These are phyloP conservation scores for Diospyros lotus DNA, from an alignment of 148 eudicot species.

Conservation along the genomic window DNA sequence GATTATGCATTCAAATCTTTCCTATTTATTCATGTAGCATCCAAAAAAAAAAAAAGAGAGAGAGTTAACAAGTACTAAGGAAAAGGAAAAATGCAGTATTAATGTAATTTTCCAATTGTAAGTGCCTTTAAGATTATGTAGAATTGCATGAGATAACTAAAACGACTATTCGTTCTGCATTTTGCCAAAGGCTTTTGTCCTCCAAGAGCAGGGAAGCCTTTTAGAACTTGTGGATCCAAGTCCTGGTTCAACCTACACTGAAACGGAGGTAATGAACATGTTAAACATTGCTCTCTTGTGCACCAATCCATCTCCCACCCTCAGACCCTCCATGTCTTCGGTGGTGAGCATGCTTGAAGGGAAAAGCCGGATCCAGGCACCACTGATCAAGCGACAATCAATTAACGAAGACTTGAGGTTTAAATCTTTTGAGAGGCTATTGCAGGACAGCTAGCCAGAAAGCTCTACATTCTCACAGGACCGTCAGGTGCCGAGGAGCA, in stretches of 20 bases:
- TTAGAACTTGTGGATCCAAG: constrained; percentile 69
- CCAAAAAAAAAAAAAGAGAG: not conserved
- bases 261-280: constrained; percentile 48
- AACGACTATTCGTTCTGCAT: constrained; percentile 8
- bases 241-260: constrained; percentile 40
- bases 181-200: constrained; percentile 60
- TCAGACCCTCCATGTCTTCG: constrained; percentile 66
- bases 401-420: constrained; percentile 32
- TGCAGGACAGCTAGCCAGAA: constrained; percentile 36
- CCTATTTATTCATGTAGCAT: not conserved
- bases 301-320: constrained; percentile 61
- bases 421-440: constrained; percentile 38
- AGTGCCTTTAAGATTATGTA: not conserved
- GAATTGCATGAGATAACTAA: not conserved
- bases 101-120: not conserved
- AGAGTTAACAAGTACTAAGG: too few species aligned
- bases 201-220: constrained; percentile 82
- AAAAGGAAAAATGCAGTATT: not conserved
- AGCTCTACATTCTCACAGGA: constrained; percentile 31
- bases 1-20: not conserved
- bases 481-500: constrained; percentile 29
- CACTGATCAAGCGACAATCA: constrained; percentile 29
- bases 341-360: constrained; percentile 70
- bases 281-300: constrained; percentile 56
- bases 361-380: constrained; percentile 48